Percentiles rank a stretch among this genome's conserved stretches.
phyloP scores from a whole-genome alignment of 139 green algal genomes.

The Eudorina sp. region DNA sequence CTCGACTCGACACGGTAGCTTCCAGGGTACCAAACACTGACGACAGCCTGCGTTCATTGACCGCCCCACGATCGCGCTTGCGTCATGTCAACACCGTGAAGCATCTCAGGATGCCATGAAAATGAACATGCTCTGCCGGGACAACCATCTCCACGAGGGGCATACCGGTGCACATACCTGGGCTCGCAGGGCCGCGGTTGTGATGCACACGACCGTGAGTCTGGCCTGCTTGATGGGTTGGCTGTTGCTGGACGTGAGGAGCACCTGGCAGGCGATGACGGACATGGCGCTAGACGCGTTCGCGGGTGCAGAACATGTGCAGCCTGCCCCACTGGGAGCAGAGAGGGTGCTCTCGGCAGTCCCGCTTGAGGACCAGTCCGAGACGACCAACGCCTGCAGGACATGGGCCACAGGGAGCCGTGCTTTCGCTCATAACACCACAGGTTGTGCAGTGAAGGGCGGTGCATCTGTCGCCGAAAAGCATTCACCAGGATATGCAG shows the following conservation, averaged over 20 bases:
- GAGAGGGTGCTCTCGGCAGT: neutral
- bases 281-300: neutral
- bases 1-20: neutral
- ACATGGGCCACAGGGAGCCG: too few relatives aligned
- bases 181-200: neutral
- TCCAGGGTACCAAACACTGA: conserved; percentile 50
- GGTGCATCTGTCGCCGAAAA: too few relatives aligned
- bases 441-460: too few relatives aligned
- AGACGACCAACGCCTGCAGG: neutral
- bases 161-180: neutral
- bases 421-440: too few relatives aligned
- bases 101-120: too few relatives aligned
- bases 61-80: too few relatives aligned
- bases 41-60: neutral
- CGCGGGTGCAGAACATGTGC: neutral
- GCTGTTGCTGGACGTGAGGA: conserved; percentile 34
- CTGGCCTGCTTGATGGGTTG: conserved; percentile 18
- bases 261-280: conserved; percentile 27
- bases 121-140: too few relatives aligned
- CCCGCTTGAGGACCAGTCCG: conserved; percentile 1
- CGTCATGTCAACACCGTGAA: too few relatives aligned
- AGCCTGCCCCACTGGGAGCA: neutral
- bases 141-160: too few relatives aligned
- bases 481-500: too few relatives aligned
- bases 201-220: neutral